Base-by-base conservation (phyloP, 176 grass and related monocot species). In the Ananas comosus region DNA sequence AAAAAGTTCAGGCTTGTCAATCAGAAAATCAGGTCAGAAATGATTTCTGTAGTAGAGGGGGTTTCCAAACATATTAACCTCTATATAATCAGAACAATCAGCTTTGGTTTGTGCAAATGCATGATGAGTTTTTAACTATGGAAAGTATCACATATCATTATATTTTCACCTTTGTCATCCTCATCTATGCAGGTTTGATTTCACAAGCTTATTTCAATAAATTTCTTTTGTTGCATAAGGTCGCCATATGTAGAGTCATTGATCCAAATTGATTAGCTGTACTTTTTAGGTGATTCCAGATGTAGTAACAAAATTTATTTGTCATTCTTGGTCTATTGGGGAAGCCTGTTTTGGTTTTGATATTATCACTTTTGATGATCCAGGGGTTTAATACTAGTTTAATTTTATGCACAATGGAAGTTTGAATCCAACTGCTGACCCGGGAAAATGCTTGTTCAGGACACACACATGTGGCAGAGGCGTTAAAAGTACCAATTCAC, bases 401-500 rank as follows among this genome's bases (percentile, higher is more conserved):
- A 65, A 22, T 65, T 29, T 6, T 83, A 23, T 72, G 63, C 72
- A 56, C 9, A 79, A 27, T 76, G 24, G 48, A 16, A 51, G 74
- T 23, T 28, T 23, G 70, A 29, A 18, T 54, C 56, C 53, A 64
- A 68, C 50, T 84, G 74, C 81, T 79, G 81, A 85, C 52, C 66
- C 86, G 73, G 78, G 51, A n/a, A 71, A 50, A 71, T 82, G 22
- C 51, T 83, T 89, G 33, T 80, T 77, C 81, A 99, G 94, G 94
- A 53, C 94, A 99, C 77, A 91, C 78, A 1, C 94, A 99, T 73
- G 94, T 93, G 79, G 94, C 94, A 13, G 94, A 99, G 76, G 82
- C 75, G 12, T 65, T 99, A 63, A 83, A 99, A 69, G 76, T 99
- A 73, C 94, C 94, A 28, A 82, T 99, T 91, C 94, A 99, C 81